Evolutionary conservation across 805 yeast species (phyloP).

Genomic region (Saccharomycopsis fodiens): DNA sequence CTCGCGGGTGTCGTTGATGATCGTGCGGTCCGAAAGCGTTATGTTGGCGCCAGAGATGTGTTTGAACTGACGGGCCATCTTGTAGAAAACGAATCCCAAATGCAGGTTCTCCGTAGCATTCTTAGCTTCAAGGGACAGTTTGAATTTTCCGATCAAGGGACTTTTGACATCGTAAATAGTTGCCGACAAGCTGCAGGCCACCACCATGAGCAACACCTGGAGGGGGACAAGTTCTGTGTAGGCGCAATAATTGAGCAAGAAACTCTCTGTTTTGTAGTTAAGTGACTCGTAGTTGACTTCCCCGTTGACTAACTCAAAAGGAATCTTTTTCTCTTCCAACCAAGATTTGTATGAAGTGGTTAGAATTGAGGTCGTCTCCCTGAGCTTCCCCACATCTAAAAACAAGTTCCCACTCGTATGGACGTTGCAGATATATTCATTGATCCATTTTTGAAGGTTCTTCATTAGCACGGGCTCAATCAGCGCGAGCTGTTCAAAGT

Average conservation of each 20-base stretch:
- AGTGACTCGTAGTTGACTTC: neutral
- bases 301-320: conserved; percentile 1
- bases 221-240: conserved; percentile 6
- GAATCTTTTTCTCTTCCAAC: conserved; percentile 1
- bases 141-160: conserved; percentile 8
- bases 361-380: conserved; percentile 6
- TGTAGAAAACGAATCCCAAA: conserved; percentile 11
- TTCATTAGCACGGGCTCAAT: conserved; percentile 16
- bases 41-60: neutral
- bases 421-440: conserved; percentile 17
- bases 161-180: conserved; percentile 10
- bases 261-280: conserved; percentile 1
- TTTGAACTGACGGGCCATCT: conserved; percentile 5
- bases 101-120: conserved; percentile 6
- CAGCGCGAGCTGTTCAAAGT: conserved; percentile 2
- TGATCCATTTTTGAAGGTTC: conserved; percentile 13
- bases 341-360: conserved; percentile 6
- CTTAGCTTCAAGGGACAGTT: conserved; percentile 10
- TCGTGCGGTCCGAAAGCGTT: neutral
- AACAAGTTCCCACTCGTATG: conserved; percentile 19
- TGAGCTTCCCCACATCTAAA: conserved; percentile 9
- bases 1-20: conserved; percentile 1
- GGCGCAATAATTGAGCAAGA: conserved; percentile 6
- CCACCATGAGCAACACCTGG: conserved; percentile 8
- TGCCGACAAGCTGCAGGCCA: conserved; percentile 11